Evolutionary conservation across 108 stramenopile species (phyloP), one percentile per base, ranked within the genome.

Genomic region (Discostella stelligeroides): DNA sequence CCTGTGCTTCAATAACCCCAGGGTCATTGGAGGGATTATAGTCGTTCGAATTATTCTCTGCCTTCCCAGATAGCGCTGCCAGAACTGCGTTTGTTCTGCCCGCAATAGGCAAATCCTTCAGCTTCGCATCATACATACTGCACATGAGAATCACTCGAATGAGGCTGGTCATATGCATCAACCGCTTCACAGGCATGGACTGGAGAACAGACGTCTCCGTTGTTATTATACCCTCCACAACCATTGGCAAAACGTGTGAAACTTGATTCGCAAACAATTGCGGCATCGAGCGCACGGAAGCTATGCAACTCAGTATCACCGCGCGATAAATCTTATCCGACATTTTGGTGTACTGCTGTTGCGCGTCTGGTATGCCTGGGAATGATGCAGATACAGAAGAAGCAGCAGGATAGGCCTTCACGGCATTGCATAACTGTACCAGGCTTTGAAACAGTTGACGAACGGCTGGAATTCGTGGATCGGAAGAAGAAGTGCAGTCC

Each of bases 101-200:
- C 13, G 14, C 8, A n/a, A n/a, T n/a, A n/a, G n/a, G n/a, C n/a
- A n/a, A n/a, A 7, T 42, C 7, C 29, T 21, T 24, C 65, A 24
- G 29, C 42, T 56, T 56, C 28, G n/a, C 67, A 49, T 68, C 68
- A 48, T 68, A 74, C 48, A 38, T 24, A 15, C 3, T n/a, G 42
- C 73, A 74, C 57, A 41, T 58, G 1, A 74, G 18, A 55, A 50
- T 56, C 6, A 23, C 29, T 34, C 60, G 42, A 11, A 74, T 49
- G 37, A 74, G 61, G 7, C 39, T 34, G 15, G 73, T 74, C 68
- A 55, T 68, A 39, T 37, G 45, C 14, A 68, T 61, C 58, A 74
- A 68, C 7, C 73, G 66, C 48, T 74, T 74, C 66, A 74, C 48
- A 12, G 73, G 73, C 73, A 73, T 68, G 38, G 46, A 37, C 48